These are phyloP conservation scores for Nakazawaea anatomiae DNA, from an alignment of 805 yeast species.

Conservation along the genomic window DNA sequence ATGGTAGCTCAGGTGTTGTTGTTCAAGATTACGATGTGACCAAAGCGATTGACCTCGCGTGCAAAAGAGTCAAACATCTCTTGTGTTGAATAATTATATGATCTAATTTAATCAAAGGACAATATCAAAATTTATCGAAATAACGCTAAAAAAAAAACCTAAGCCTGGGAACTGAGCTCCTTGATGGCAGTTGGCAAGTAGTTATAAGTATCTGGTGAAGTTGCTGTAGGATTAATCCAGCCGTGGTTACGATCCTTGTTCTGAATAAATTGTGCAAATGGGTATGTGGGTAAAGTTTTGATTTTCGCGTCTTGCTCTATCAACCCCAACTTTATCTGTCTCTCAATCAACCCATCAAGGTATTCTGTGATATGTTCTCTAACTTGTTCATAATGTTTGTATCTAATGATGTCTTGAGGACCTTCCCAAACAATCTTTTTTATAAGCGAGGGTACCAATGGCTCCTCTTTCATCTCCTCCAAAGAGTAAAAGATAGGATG, in stretches of 20 bases:
- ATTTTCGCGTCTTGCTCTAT: conserved; percentile 50
- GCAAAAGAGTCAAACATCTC: conserved; percentile 37
- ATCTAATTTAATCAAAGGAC: not conserved
- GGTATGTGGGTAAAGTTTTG: conserved; percentile 55
- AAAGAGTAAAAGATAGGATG: conserved; percentile 72
- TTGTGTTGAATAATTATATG: not conserved
- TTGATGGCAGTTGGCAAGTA: not conserved
- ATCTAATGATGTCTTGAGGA: conserved; percentile 57
- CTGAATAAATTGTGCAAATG: conserved; percentile 51
- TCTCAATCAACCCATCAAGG: conserved; percentile 47
- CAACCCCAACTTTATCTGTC: conserved; percentile 52
- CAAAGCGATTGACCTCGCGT: conserved; percentile 42
- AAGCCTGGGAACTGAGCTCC: not conserved
- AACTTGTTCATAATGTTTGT: conserved; percentile 52
- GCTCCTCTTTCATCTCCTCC: conserved; percentile 79
- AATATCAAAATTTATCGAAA: not conserved
- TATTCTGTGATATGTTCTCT: conserved; percentile 55
- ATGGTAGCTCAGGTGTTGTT: conserved; percentile 40
- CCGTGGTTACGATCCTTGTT: conserved; percentile 30
- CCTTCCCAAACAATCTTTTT: conserved; percentile 60
- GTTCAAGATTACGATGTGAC: conserved; percentile 42
- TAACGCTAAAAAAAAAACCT: not conserved
- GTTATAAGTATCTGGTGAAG: not conserved
- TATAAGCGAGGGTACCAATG: conserved; percentile 61
- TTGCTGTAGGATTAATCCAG: conserved; percentile 30